Conservation (phyloP, 2,329 filamentous ascomycete genomes). For the Cladosporium sp. region DNA sequence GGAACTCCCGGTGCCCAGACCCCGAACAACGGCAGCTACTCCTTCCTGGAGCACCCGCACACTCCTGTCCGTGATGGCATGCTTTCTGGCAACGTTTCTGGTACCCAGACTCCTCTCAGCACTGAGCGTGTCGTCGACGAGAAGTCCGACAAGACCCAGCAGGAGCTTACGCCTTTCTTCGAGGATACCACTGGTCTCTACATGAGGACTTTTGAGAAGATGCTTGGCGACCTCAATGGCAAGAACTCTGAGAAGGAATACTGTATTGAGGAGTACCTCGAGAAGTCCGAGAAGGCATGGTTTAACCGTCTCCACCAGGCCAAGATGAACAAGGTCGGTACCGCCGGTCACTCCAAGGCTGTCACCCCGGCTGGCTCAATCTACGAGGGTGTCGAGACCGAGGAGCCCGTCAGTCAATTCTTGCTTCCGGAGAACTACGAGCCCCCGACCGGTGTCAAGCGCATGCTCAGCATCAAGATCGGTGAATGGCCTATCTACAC, state of each 20-base stretch:
- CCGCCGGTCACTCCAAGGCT: constrained; percentile 22
- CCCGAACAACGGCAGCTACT: constrained; percentile 18
- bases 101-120: constrained; percentile 38
- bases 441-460: constrained; percentile 50
- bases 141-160: constrained; percentile 54
- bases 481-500: constrained; percentile 57
- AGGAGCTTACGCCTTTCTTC: constrained; percentile 63
- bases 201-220: constrained; percentile 52
- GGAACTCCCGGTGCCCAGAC: constrained; percentile 17
- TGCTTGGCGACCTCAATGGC: constrained; percentile 49
- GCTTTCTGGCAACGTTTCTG: constrained; percentile 8
- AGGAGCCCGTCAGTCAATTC: constrained; percentile 47
- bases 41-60: constrained; percentile 25
- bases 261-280: constrained; percentile 60
- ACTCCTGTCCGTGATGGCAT: constrained; percentile 20
- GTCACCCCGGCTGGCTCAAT: constrained; percentile 36
- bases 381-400: constrained; percentile 33
- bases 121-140: constrained; percentile 54
- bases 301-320: constrained; percentile 54
- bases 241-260: constrained; percentile 52
- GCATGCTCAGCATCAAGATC: constrained; percentile 49
- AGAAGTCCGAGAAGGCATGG: constrained; percentile 62
- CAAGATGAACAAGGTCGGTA: constrained; percentile 47
- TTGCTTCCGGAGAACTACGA: constrained; percentile 51
- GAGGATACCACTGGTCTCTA: constrained; percentile 59